These are phyloP conservation scores for Pseudonitzschia multistriata DNA, from an alignment of 108 stramenopile species.

Conservation along the genomic window DNA sequence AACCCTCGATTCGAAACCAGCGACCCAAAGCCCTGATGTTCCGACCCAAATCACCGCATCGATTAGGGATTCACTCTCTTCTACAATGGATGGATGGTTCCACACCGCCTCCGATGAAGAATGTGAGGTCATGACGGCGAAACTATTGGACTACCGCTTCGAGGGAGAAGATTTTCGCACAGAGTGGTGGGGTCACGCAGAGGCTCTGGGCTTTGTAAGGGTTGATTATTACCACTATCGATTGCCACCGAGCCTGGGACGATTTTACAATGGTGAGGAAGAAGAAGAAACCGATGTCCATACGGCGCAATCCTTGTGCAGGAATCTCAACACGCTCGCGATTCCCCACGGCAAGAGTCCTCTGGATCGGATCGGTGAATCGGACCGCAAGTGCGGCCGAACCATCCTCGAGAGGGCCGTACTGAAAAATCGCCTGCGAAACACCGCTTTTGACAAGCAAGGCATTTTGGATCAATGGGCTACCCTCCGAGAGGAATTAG, in stretches of 20 bases:
- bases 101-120: slow-evolving; percentile 6
- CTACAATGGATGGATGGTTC: slow-evolving; percentile 34
- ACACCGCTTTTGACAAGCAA: background rate
- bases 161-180: slow-evolving; percentile 24
- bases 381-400: background rate
- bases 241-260: background rate
- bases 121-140: slow-evolving; percentile 30
- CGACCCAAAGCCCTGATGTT: too few species aligned
- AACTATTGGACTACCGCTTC: slow-evolving; percentile 36
- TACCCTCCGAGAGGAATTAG: slow-evolving; percentile 23
- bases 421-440: background rate
- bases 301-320: slow-evolving; percentile 19
- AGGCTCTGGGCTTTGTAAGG: slow-evolving; percentile 27
- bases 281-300: background rate
- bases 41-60: background rate
- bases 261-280: background rate
- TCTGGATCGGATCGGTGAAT: slow-evolving; percentile 8
- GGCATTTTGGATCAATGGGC: slow-evolving; percentile 19
- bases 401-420: background rate
- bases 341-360: slow-evolving; percentile 32
- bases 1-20: too few species aligned
- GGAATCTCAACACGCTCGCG: slow-evolving; percentile 27
- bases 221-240: slow-evolving; percentile 5
- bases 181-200: slow-evolving; percentile 28
- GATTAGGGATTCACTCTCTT: background rate